Base-by-base conservation (phyloP, 2,329 filamentous ascomycete genomes). In the Cladosporium colombiae region DNA sequence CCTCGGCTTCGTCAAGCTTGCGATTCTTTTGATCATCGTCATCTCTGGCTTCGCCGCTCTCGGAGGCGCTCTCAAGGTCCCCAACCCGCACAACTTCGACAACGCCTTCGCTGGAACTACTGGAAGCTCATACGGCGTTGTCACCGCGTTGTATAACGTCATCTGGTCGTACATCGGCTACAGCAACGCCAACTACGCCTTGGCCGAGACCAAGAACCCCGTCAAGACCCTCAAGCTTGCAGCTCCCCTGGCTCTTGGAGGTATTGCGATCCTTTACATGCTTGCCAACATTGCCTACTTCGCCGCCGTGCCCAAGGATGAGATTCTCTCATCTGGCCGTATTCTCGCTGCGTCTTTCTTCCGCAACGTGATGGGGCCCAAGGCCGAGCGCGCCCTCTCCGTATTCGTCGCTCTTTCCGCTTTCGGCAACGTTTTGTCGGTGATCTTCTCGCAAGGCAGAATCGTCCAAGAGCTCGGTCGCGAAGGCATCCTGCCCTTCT, bases 121-220 rank as follows among this genome's bases (percentile, higher is more conserved):
- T 0, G 85, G 86, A 8, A 88, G 84, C 70, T 84, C 86, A 1
- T 91, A 91, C 69, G 87, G 86, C 57, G 82, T 89, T 37, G 87
- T 89, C n/a, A 90, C 86, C 1, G 88, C 89, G 0, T 78, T 91
- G 0, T 90, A 89, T 81, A 91, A 90, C 70, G 88, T 91, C 68
- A 88, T 91, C 71, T 91, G 88, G 84, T 87, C 84, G 67, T 91
- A 87, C 71, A 84, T 89, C 69, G 88, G 88, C 27, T 89, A 88
- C 80, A 85, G 82, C 78, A 90, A 89, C 74, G 88, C 87, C 74
- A 89, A 89, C 78, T 89, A 90, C 72, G 86, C 85, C 16, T 76
- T 88, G 35, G 85, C 83, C 72, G 89, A 91, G 79, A 89, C 87
- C 56, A 86, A 83, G 74, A 85, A 89, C 75, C 88, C 88, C 0